phyloP scores from a whole-genome alignment of 1,284 basidiomycete genomes.

The Leccinum idahoense region DNA sequence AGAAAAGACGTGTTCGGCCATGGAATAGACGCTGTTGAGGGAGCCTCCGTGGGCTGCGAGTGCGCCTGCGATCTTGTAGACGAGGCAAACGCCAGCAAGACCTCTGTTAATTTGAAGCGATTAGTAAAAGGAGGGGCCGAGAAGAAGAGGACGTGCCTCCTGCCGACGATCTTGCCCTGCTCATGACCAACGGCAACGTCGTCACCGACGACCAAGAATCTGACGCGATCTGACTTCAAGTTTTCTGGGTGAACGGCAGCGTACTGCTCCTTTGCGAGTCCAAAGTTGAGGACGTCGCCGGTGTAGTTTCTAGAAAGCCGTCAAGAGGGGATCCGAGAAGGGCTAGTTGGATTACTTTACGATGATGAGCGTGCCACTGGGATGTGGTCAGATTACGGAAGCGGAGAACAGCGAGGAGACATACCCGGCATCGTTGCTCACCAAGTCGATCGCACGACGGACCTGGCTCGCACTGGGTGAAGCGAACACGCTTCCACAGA shows the following conservation, averaged over 20 bases:
- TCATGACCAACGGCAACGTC: constrained; percentile 84
- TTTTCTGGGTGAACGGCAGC: constrained; percentile 64
- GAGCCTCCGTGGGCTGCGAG: constrained; percentile 67
- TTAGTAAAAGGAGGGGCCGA: not conserved
- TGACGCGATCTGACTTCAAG: constrained; percentile 63
- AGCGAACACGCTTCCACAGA: constrained; percentile 85
- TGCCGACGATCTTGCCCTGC: constrained; percentile 79
- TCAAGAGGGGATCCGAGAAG: constrained; percentile 10
- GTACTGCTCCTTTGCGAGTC: constrained; percentile 85
- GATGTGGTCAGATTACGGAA: constrained; percentile 5
- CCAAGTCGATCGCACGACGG: constrained; percentile 71
- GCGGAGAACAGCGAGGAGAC: constrained; percentile 17
- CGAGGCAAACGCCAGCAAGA: constrained; percentile 83
- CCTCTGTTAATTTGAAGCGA: constrained; percentile 44
- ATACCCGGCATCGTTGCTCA: constrained; percentile 74
- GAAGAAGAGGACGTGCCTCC: constrained; percentile 47
- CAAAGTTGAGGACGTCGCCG: constrained; percentile 90
- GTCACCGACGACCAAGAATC: constrained; percentile 85
- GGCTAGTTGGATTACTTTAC: constrained; percentile 58
- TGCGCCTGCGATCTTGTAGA: constrained; percentile 90
- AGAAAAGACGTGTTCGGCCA: constrained; percentile 66
- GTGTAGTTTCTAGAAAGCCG: constrained; percentile 64
- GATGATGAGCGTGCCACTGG: constrained; percentile 74
- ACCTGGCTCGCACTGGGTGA: constrained; percentile 86
- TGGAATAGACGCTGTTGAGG: constrained; percentile 69